phyloP scores from a whole-genome alignment of 495 filamentous ascomycete species.

The Penicillium soppii region DNA sequence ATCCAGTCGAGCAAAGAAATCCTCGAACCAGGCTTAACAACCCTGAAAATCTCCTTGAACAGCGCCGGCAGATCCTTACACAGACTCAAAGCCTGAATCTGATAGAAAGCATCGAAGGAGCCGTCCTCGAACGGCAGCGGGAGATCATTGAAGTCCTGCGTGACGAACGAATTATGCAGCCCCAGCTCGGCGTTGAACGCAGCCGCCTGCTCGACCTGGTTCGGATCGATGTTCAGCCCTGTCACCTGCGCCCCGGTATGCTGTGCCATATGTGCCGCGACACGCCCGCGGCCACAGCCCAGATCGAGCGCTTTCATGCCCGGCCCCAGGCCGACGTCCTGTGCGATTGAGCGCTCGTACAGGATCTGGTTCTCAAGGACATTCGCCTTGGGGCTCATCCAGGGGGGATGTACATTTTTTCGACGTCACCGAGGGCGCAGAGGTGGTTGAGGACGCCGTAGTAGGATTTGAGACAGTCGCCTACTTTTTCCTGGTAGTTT shows the following conservation, averaged over 20 bases:
- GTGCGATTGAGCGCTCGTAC: conserved; percentile 59
- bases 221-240: conserved; percentile 62
- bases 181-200: conserved; percentile 50
- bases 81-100: conserved; percentile 62
- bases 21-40: conserved; percentile 57
- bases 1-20: conserved; percentile 61
- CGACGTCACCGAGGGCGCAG: conserved; percentile 64
- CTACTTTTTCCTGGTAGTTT: conserved; percentile 58
- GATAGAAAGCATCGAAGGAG: conserved; percentile 62
- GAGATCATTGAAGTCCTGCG: conserved; percentile 57
- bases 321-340: conserved; percentile 48
- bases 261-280: conserved; percentile 61
- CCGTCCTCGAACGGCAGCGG: conserved; percentile 57
- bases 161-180: conserved; percentile 53
- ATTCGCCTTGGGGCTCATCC: conserved; percentile 57
- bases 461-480: conserved; percentile 59
- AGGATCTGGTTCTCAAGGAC: conserved; percentile 55
- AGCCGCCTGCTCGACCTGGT: conserved; percentile 58
- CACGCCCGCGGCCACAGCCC: conserved; percentile 59
- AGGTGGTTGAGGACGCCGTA: conserved; percentile 65
- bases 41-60: conserved; percentile 55
- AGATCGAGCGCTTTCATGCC: conserved; percentile 58
- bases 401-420: conserved; percentile 70
- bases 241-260: conserved; percentile 55
- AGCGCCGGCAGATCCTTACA: conserved; percentile 55